A percentile compares a stretch with the other conserved stretches of the same genome.
Conservation (phyloP, 2,329 filamentous ascomycete species). For the Phialophora expanda region DNA sequence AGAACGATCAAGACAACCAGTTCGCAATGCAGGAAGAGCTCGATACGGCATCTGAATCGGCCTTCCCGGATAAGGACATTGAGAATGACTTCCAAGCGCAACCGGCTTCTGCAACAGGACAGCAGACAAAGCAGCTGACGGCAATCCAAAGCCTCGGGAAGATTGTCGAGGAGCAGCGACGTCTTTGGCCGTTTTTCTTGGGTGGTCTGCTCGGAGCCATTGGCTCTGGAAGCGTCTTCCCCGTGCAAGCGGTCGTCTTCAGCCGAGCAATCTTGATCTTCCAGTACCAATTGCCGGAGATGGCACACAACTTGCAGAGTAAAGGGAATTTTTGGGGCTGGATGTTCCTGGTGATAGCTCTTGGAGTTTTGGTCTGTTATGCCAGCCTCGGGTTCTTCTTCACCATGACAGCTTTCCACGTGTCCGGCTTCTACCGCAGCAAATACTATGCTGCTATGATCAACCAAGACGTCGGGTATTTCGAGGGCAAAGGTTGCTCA, state of each 20-base stretch:
- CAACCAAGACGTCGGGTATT: constrained; percentile 81
- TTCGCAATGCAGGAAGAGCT: not conserved
- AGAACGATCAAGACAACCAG: not conserved
- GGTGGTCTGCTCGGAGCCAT: constrained; percentile 58
- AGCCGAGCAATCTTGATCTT: constrained; percentile 76
- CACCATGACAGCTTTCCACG: constrained; percentile 49
- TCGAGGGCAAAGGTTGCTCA: constrained; percentile 79
- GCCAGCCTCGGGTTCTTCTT: constrained; percentile 69
- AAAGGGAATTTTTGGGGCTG: constrained; percentile 74
- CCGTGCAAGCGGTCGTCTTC: constrained; percentile 73
- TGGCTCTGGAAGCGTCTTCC: constrained; percentile 71
- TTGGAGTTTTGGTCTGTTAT: constrained; percentile 47
- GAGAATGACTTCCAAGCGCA: constrained; percentile 14
- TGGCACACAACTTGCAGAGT: constrained; percentile 57
- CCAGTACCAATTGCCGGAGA: constrained; percentile 53
- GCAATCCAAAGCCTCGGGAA: constrained; percentile 35
- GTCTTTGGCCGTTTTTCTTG: constrained; percentile 39
- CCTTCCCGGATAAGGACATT: not conserved
- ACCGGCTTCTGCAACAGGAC: not conserved
- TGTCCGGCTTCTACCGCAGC: constrained; percentile 34
- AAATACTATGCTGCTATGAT: constrained; percentile 73
- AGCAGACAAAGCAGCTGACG: constrained; percentile 5
- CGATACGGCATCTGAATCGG: not conserved
- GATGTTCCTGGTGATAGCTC: constrained; percentile 47
- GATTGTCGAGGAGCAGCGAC: constrained; percentile 11